These are phyloP conservation scores for Pseudogymnoascus sp. DNA, from an alignment of 2,329 filamentous ascomycete species.

Conservation along the genomic window DNA sequence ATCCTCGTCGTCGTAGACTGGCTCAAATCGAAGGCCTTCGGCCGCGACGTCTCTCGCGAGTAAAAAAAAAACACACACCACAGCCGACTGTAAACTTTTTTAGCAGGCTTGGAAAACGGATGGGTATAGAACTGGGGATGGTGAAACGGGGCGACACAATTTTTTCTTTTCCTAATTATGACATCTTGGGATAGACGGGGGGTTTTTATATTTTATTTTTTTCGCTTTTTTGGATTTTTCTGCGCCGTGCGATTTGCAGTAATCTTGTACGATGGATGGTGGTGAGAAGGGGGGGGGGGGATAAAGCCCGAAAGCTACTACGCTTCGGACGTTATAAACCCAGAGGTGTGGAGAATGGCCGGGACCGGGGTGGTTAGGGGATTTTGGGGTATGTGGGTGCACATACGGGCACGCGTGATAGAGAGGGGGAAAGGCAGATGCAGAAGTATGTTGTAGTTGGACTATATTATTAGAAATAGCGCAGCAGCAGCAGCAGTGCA, in stretches of 20 bases:
- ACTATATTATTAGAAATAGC: not conserved
- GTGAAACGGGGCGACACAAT: not conserved
- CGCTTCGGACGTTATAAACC: no score
- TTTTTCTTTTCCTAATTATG: constrained; percentile 5
- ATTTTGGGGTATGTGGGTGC: not conserved
- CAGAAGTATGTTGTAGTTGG: not conserved
- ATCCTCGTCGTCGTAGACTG: constrained; percentile 90
- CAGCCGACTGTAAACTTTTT: not conserved
- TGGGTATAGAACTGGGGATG: not conserved
- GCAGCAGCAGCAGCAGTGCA: not conserved
- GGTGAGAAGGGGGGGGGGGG: not conserved
- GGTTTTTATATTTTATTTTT: not conserved
- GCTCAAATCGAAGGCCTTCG: constrained; percentile 94
- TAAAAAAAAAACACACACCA: no score
- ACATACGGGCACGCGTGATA: not conserved
- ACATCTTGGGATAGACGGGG: constrained; percentile 4
- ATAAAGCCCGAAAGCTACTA: no score
- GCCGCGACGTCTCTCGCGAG: constrained; percentile 85
- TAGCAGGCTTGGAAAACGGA: constrained; percentile 2
- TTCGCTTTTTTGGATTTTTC: not conserved
- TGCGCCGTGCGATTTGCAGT: not conserved
- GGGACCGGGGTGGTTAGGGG: not conserved
- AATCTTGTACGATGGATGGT: constrained; percentile 6
- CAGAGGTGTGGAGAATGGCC: not conserved
- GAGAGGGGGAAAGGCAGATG: not conserved